A percentile compares a stretch with the other conserved stretches of the same genome.
These are phyloP conservation scores for Phylloporus sp. DNA, from an alignment of 768 basidiomycete species.

Conservation along the genomic window DNA sequence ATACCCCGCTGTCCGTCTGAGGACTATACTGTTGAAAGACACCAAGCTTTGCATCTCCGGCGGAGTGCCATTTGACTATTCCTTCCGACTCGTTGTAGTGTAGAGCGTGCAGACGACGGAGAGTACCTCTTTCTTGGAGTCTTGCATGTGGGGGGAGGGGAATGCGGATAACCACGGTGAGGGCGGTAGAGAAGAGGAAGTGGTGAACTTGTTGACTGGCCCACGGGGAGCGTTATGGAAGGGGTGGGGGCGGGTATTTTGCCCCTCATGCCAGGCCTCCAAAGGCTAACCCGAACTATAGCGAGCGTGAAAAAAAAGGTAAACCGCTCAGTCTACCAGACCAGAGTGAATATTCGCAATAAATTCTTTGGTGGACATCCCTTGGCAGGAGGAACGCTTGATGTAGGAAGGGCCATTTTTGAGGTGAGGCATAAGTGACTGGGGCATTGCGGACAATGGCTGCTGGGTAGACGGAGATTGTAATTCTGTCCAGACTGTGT, in stretches of 20 bases:
- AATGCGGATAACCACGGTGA: neutral
- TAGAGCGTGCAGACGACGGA: conserved; percentile 44
- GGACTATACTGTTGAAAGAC: conserved; percentile 72
- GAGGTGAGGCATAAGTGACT: neutral
- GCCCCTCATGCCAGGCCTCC: no score
- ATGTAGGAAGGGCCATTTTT: neutral
- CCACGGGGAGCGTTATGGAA: neutral
- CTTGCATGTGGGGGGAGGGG: conserved; percentile 41
- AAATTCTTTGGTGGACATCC: neutral
- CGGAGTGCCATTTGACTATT: conserved; percentile 48
- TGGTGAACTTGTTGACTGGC: neutral
- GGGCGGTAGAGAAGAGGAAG: neutral
- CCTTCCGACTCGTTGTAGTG: conserved; percentile 47
- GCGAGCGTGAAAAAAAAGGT: no score
- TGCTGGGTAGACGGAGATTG: no score
- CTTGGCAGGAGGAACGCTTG: no score
- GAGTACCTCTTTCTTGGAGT: conserved; percentile 49
- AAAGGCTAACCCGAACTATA: no score
- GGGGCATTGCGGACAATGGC: no score
- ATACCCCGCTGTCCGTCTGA: conserved; percentile 37
- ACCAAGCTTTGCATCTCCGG: conserved; percentile 45
- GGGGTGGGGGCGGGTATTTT: neutral
- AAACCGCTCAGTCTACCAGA: no score
- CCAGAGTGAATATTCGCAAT: neutral
- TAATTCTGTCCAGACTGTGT: no score